phyloP scores from a whole-genome alignment of 176 grass and related monocot species.

The Cenchrus purpureus region DNA sequence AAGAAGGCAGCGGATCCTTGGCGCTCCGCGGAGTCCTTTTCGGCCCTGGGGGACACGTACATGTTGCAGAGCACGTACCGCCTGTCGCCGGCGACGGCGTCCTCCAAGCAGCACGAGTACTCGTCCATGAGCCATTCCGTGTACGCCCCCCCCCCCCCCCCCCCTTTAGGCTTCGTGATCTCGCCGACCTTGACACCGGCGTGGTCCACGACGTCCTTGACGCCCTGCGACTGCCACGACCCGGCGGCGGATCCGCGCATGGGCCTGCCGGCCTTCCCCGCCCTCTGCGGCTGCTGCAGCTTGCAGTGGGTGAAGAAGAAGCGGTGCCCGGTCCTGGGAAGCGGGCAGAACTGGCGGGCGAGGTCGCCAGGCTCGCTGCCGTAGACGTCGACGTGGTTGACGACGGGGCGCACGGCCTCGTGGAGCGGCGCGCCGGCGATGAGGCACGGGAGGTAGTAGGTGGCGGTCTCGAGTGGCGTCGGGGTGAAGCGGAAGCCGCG shows the following conservation, averaged over 20 bases:
- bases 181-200: background rate
- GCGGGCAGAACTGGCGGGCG: background rate
- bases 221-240: background rate
- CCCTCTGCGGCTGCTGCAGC: background rate
- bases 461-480: background rate
- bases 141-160: no score
- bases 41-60: background rate
- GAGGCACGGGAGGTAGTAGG: background rate
- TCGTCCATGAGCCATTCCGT: conserved; percentile 30
- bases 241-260: background rate
- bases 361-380: background rate
- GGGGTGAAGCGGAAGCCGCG: background rate
- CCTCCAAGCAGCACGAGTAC: background rate
- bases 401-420: no score
- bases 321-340: background rate
- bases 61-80: conserved; percentile 10
- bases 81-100: no score
- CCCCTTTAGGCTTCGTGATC: background rate
- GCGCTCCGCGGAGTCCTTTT: background rate
- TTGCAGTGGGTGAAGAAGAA: conserved; percentile 5
- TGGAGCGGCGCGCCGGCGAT: conserved; percentile 5
- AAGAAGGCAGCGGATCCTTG: background rate
- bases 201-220: background rate
- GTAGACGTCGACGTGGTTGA: background rate
- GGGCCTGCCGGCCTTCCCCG: background rate